These are phyloP conservation scores for Gossypium turneri DNA, from an alignment of 345 rosid genomes.

Conservation along the genomic window DNA sequence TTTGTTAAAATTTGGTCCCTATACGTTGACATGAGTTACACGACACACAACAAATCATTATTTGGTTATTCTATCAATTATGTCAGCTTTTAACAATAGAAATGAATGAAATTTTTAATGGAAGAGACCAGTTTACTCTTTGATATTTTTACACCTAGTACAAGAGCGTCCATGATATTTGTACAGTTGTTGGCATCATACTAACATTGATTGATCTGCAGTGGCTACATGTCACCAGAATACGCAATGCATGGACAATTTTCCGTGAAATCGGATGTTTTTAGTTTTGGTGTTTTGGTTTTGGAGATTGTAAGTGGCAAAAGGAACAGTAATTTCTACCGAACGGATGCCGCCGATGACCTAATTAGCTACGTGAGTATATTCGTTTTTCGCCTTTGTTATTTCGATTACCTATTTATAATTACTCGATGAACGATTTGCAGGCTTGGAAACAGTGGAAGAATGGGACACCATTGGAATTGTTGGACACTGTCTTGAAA, in stretches of 20 bases:
- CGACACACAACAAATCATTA: no score
- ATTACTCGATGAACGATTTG: background rate
- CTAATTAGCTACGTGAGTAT: conserved; percentile 18
- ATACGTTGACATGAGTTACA: no score
- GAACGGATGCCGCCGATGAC: conserved; percentile 5
- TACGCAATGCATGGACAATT: conserved; percentile 14
- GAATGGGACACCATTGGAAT: conserved; percentile 25
- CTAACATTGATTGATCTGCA: background rate
- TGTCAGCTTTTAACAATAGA: no score
- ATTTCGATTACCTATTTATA: background rate
- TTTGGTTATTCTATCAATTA: no score
- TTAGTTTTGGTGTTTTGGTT: conserved; percentile 14
- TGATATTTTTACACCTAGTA: no score
- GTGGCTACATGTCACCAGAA: conserved; percentile 6
- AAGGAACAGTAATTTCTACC: conserved; percentile 10
- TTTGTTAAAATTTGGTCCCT: no score
- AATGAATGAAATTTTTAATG: no score
- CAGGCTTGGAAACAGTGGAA: conserved; percentile 42
- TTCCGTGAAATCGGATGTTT: conserved; percentile 8
- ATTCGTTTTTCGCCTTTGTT: background rate
- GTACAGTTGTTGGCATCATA: no score
- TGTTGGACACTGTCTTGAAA: conserved; percentile 27
- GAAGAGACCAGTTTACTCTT: no score
- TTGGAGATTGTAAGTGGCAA: conserved; percentile 11
- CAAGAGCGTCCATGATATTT: no score